phyloP scores from a whole-genome alignment of 495 filamentous ascomycete species.

The Podospora australis region DNA sequence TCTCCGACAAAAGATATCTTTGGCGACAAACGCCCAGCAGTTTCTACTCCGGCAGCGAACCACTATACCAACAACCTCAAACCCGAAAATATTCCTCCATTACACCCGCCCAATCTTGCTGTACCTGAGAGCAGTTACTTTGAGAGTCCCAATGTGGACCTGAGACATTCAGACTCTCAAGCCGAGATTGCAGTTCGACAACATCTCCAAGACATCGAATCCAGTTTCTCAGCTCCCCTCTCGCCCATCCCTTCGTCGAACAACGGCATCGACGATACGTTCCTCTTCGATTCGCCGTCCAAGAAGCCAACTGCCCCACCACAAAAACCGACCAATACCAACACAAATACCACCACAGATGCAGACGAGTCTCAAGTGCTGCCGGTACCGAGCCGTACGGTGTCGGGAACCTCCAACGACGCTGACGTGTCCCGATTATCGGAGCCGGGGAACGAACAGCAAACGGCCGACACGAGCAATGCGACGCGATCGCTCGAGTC shows the following conservation, averaged over 20 bases:
- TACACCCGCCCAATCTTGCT: constrained; percentile 13
- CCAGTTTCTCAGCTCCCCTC: constrained; percentile 63
- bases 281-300: constrained; percentile 48
- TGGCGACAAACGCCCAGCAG: constrained; percentile 10
- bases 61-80: constrained; percentile 10
- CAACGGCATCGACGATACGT: constrained; percentile 56
- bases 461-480: constrained; percentile 31
- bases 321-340: too few species aligned
- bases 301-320: constrained; percentile 20
- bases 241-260: constrained; percentile 40
- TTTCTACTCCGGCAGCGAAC: constrained; percentile 1
- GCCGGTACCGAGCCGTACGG: constrained; percentile 14
- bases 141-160: constrained; percentile 36
- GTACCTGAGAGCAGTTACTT: constrained; percentile 36
- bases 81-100: constrained; percentile 24
- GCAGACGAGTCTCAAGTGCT: constrained; percentile 20
- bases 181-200: constrained; percentile 41
- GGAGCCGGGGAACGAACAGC: constrained; percentile 19
- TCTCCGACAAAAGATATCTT: constrained; percentile 6
- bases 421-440: constrained; percentile 16
- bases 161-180: constrained; percentile 34
- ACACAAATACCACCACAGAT: constrained; percentile 2
- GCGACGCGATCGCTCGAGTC: constrained; percentile 55
- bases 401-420: constrained; percentile 14
- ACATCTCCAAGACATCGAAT: constrained; percentile 80